phyloP scores from a whole-genome alignment of 129 eudicot species.

The Tagetes erecta region DNA sequence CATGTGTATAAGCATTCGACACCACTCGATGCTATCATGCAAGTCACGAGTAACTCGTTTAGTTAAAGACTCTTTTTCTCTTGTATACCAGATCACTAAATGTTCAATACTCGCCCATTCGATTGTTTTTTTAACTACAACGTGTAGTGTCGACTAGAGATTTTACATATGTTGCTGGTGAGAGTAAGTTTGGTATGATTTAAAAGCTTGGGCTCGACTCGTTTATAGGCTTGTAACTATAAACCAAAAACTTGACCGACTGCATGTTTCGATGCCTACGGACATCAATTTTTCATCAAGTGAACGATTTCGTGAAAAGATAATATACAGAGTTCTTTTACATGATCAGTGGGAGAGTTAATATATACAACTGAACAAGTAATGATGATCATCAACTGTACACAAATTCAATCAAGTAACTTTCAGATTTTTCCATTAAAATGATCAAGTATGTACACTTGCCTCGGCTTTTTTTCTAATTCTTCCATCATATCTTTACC shows the following conservation, averaged over 20 bases:
- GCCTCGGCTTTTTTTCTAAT: constrained; percentile 11
- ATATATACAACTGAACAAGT: constrained; percentile 40
- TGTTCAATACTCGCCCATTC: too few species aligned
- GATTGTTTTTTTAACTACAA: too few species aligned
- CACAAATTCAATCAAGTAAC: constrained; percentile 27
- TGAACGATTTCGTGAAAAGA: constrained; percentile 12
- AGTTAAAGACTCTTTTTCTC: too few species aligned
- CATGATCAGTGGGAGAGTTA: constrained; percentile 22
- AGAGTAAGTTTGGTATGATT: too few species aligned
- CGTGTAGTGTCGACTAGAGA: too few species aligned
- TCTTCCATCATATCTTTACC: constrained; percentile 91
- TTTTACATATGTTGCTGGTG: too few species aligned
- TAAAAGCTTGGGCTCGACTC: not conserved
- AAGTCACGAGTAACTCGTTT: too few species aligned
- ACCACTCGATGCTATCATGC: too few species aligned
- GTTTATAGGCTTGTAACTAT: not conserved
- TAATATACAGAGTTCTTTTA: constrained; percentile 34
- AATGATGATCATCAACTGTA: constrained; percentile 39
- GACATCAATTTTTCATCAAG: not conserved
- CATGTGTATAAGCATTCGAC: too few species aligned
- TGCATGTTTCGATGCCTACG: not conserved
- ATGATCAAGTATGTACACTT: constrained; percentile 55
- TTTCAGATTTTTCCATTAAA: constrained; percentile 26
- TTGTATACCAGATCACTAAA: too few species aligned
- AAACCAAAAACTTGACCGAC: not conserved